These are phyloP conservation scores for Hemileccinum impolitum DNA, from an alignment of 768 basidiomycete species.

Conservation along the genomic window DNA sequence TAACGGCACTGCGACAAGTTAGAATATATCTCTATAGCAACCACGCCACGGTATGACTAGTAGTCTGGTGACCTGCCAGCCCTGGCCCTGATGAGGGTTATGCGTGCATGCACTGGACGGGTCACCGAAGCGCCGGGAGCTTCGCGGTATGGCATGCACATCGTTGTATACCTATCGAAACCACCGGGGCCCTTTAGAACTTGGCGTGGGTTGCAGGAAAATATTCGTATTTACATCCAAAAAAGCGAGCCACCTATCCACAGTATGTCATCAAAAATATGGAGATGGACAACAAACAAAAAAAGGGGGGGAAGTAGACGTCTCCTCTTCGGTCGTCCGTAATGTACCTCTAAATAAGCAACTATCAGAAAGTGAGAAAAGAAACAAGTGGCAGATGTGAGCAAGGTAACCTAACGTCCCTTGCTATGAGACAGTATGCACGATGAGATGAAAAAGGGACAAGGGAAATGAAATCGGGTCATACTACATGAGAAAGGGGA, in stretches of 20 bases:
- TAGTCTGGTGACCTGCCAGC: no score
- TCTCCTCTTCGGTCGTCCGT: not conserved
- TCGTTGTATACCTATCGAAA: no score
- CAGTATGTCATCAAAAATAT: not conserved
- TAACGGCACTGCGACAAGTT: no score
- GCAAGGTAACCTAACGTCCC: conserved; percentile 1
- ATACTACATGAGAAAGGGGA: not conserved
- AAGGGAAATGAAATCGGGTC: not conserved
- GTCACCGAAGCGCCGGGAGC: no score
- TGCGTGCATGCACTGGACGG: no score
- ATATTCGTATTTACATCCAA: not conserved
- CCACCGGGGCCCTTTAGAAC: not conserved
- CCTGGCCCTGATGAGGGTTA: no score
- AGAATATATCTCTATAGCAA: no score
- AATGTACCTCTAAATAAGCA: conserved; percentile 6
- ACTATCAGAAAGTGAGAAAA: not conserved
- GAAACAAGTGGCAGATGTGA: not conserved
- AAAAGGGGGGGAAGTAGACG: not conserved
- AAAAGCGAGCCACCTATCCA: not conserved
- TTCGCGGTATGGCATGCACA: no score
- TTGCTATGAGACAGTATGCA: not conserved
- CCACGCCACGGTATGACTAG: no score
- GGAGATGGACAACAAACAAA: not conserved
- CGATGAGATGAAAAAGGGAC: not conserved
- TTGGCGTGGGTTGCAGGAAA: not conserved